Percentiles rank a stretch among this genome's conserved stretches.
These are phyloP conservation scores for Plenodomus tracheiphilus DNA, from an alignment of 2,329 filamentous ascomycete species.

Conservation along the genomic window DNA sequence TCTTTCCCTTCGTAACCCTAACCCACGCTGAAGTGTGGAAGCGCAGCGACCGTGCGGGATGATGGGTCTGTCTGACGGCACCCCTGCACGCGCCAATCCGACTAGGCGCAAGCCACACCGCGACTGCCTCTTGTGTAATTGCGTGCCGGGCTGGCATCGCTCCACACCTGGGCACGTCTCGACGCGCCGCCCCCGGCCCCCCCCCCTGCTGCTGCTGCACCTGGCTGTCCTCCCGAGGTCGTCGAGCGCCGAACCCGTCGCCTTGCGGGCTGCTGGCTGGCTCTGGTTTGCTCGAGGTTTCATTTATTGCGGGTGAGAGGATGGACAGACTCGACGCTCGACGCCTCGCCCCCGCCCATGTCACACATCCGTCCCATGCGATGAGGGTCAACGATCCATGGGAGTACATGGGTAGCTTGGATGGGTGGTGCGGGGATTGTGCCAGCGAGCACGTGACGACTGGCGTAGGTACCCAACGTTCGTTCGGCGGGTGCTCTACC, in stretches of 20 bases:
- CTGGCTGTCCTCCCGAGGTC: background rate
- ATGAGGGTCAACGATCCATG: no score
- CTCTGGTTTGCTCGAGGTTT: no score
- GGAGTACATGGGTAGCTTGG: no score
- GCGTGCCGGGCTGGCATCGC: slow-evolving; percentile 15
- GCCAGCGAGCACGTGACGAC: no score
- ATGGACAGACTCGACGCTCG: no score
- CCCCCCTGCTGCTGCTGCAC: background rate
- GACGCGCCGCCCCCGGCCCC: slow-evolving; percentile 7
- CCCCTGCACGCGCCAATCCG: slow-evolving; percentile 4
- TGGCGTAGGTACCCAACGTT: no score
- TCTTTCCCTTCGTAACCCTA: slow-evolving; percentile 26
- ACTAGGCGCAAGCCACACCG: slow-evolving; percentile 15
- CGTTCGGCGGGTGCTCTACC: no score
- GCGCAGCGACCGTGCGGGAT: background rate
- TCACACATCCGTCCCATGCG: background rate
- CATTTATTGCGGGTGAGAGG: no score
- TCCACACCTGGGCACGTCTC: background rate
- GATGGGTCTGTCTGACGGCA: slow-evolving; percentile 3
- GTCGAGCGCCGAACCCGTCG: no score
- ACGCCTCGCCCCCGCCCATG: no score
- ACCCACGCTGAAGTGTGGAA: slow-evolving; percentile 13
- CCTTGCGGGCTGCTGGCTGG: no score
- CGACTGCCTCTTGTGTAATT: slow-evolving; percentile 19
- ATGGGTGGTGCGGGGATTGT: no score